These are phyloP conservation scores for Schizophyllum commune DNA, from an alignment of 1,284 basidiomycete species.

Conservation along the genomic window DNA sequence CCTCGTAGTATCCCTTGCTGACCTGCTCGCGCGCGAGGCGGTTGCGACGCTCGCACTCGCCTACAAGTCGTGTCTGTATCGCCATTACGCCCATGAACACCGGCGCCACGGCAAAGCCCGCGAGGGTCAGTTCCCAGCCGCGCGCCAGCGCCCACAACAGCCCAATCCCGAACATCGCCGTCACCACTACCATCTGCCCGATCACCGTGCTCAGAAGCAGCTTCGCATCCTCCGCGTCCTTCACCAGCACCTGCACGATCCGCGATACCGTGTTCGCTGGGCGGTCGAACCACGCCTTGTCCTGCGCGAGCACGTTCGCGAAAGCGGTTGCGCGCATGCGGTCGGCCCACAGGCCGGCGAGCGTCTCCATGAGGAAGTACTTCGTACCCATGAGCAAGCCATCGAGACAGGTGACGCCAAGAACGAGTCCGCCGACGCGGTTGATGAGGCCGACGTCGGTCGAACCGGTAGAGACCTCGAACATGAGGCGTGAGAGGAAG, in stretches of 20 bases:
- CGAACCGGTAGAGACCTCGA: constrained; percentile 69
- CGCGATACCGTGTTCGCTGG: constrained; percentile 53
- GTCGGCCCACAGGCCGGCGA: constrained; percentile 74
- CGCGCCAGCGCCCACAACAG: constrained; percentile 81
- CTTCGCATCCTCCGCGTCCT: constrained; percentile 88
- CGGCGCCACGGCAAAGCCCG: constrained; percentile 82
- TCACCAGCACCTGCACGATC: constrained; percentile 78
- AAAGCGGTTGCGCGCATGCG: constrained; percentile 57
- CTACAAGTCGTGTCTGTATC: constrained; percentile 63
- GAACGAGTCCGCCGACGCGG: constrained; percentile 55
- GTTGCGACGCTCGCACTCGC: constrained; percentile 70
- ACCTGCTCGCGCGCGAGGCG: constrained; percentile 83
- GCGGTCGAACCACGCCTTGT: constrained; percentile 87
- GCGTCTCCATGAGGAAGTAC: constrained; percentile 71
- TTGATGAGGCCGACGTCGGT: constrained; percentile 61
- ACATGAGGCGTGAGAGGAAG: constrained; percentile 78
- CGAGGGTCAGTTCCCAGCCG: constrained; percentile 93
- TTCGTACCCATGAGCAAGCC: constrained; percentile 69
- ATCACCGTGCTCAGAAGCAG: constrained; percentile 71
- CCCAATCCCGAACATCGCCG: constrained; percentile 77
- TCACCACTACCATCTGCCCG: constrained; percentile 66
- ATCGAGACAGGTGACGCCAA: constrained; percentile 70
- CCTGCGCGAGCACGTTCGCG: constrained; percentile 65
- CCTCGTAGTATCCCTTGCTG: constrained; percentile 81
- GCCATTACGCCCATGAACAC: constrained; percentile 74